Percentiles rank a stretch among this genome's conserved stretches.
phyloP scores from a whole-genome alignment of 345 rosid species.

The Hirschfeldia incana region DNA sequence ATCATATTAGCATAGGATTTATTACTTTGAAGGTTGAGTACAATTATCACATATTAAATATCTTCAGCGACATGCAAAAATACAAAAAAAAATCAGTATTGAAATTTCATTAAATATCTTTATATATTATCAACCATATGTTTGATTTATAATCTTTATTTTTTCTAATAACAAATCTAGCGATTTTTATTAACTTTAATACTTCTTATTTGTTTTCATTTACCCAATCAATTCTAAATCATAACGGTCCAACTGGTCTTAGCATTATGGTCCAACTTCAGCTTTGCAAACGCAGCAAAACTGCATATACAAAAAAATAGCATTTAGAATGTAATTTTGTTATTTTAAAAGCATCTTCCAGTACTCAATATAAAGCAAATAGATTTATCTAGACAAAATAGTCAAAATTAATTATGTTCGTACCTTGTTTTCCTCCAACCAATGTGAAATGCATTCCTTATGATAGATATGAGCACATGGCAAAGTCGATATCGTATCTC shows the following conservation, averaged over 20 bases:
- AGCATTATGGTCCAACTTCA: constrained; percentile 2
- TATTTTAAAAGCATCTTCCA: not conserved
- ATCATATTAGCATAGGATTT: not conserved
- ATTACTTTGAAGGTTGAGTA: not conserved
- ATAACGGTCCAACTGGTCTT: not conserved
- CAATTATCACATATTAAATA: not conserved
- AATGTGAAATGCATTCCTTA: constrained; percentile 8
- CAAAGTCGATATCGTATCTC: constrained; percentile 1
- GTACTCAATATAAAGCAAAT: not conserved
- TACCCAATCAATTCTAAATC: not conserved
- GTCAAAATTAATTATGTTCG: not conserved
- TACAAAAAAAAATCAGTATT: not conserved
- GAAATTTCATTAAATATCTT: not conserved
- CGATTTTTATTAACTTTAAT: not conserved
- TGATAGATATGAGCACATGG: constrained; percentile 25
- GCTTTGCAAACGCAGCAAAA: constrained; percentile 2
- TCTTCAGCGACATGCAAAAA: not conserved
- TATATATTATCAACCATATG: not conserved
- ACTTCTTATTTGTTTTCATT: not conserved
- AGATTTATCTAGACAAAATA: not conserved
- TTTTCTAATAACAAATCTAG: not conserved
- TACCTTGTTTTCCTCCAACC: constrained; percentile 8
- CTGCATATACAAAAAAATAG: not conserved
- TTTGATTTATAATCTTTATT: not conserved
- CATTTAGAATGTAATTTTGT: not conserved